Evolutionary conservation across 1,284 basidiomycete genomes (phyloP).

Genomic region (Rhodotorula mucilaginosa): DNA sequence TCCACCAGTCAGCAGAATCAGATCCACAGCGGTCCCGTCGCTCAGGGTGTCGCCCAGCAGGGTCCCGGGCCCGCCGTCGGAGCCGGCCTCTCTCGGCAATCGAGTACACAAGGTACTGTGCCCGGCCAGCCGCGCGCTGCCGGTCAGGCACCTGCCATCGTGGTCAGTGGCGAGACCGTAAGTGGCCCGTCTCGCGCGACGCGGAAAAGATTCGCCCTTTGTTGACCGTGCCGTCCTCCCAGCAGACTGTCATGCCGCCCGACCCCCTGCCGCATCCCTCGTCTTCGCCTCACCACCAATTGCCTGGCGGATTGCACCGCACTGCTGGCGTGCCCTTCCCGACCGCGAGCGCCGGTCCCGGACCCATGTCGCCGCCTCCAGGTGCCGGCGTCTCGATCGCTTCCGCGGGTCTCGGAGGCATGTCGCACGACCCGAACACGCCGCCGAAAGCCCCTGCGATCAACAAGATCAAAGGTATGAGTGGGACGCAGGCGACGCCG

Average conservation of each 20-base stretch:
- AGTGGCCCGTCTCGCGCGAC: background rate
- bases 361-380: constrained; percentile 40
- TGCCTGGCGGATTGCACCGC: constrained; percentile 56
- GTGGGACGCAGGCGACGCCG: constrained; percentile 48
- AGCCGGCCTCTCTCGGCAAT: background rate
- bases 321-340: constrained; percentile 30
- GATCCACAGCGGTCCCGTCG: background rate
- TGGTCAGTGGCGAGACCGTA: constrained; percentile 71
- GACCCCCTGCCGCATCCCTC: constrained; percentile 60
- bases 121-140: constrained; percentile 21
- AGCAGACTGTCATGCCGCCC: constrained; percentile 59
- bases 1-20: background rate
- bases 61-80: background rate
- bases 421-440: constrained; percentile 29
- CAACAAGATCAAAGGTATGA: constrained; percentile 45
- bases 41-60: background rate
- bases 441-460: constrained; percentile 54
- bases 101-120: background rate
- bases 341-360: constrained; percentile 26
- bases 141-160: constrained; percentile 52
- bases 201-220: background rate
- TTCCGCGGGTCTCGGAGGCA: constrained; percentile 5
- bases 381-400: constrained; percentile 6
- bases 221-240: no score
- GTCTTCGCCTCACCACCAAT: constrained; percentile 55